phyloP scores from a whole-genome alignment of 2,329 filamentous ascomycete genomes.

The Didymella arachidicola region DNA sequence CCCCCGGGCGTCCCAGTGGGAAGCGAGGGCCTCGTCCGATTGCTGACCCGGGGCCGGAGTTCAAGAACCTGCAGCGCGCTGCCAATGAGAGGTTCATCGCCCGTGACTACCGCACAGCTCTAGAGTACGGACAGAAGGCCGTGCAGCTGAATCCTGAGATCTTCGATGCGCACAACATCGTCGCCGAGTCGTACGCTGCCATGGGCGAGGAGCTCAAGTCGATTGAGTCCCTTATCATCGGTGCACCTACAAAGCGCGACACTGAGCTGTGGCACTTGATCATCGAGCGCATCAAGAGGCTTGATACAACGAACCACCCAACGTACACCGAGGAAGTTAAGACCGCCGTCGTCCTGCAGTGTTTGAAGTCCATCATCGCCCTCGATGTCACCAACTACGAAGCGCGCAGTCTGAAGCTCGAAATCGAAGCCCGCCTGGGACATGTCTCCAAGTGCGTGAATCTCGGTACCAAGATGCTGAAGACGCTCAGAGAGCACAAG shows the following conservation, averaged over 20 bases:
- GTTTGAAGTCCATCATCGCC: conserved; percentile 58
- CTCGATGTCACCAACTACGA: conserved; percentile 62
- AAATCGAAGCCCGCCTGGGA: conserved; percentile 60
- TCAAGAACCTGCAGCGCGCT: conserved; percentile 70
- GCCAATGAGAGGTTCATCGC: conserved; percentile 74
- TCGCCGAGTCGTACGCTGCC: conserved; percentile 65
- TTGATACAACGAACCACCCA: conserved; percentile 49
- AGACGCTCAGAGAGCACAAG: conserved; percentile 56
- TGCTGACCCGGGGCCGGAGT: conserved; percentile 73
- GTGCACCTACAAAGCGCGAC: conserved; percentile 65
- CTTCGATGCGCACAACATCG: conserved; percentile 66
- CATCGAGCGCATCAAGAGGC: conserved; percentile 61
- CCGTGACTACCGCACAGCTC: conserved; percentile 63
- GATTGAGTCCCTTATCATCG: conserved; percentile 63
- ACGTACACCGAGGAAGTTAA: conserved; percentile 40
- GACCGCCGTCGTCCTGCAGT: conserved; percentile 40
- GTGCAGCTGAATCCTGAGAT: conserved; percentile 65
- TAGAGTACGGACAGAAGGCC: conserved; percentile 44
- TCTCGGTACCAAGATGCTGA: conserved; percentile 62
- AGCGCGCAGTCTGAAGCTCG: conserved; percentile 63
- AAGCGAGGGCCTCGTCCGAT: conserved; percentile 60
- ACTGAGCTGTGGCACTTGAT: conserved; percentile 65
- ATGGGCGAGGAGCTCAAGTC: conserved; percentile 65
- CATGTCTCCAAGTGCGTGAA: conserved; percentile 44
- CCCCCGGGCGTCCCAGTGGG: conserved; percentile 41